These are phyloP conservation scores for Mycena vitilis DNA, from an alignment of 768 basidiomycete species.

Conservation along the genomic window DNA sequence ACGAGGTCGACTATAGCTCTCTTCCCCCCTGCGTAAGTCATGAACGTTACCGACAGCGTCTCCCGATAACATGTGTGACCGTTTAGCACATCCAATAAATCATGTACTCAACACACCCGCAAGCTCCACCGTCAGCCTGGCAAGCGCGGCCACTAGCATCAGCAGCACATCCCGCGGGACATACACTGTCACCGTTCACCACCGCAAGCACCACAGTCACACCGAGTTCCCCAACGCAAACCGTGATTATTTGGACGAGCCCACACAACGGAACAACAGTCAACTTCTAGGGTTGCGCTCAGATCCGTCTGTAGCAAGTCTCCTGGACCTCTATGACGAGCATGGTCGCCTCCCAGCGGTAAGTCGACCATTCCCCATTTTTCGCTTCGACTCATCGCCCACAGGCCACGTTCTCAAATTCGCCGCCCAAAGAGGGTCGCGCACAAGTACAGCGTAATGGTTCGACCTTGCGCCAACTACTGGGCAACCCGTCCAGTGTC, in stretches of 20 bases:
- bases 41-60: not conserved
- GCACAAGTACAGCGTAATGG: constrained; percentile 71
- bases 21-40: constrained; percentile 78
- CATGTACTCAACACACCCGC: constrained; percentile 61
- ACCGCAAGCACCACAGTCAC: constrained; percentile 67
- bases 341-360: constrained; percentile 68
- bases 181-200: constrained; percentile 79
- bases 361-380: no score
- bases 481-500: constrained; percentile 63
- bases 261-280: constrained; percentile 56
- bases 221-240: constrained; percentile 77
- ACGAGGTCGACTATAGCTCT: constrained; percentile 66
- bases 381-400: no score
- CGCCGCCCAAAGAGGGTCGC: constrained; percentile 59
- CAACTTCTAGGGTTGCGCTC: constrained; percentile 72
- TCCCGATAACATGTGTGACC: constrained; percentile 22
- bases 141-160: constrained; percentile 55
- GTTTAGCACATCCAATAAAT: constrained; percentile 75
- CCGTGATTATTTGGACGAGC: constrained; percentile 49
- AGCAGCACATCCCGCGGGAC: constrained; percentile 61
- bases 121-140: constrained; percentile 64
- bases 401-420: constrained; percentile 64
- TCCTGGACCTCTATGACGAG: constrained; percentile 80
- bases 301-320: constrained; percentile 83
- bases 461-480: constrained; percentile 79